phyloP scores from a whole-genome alignment of 345 rosid species.

The Trapa bicornis region DNA sequence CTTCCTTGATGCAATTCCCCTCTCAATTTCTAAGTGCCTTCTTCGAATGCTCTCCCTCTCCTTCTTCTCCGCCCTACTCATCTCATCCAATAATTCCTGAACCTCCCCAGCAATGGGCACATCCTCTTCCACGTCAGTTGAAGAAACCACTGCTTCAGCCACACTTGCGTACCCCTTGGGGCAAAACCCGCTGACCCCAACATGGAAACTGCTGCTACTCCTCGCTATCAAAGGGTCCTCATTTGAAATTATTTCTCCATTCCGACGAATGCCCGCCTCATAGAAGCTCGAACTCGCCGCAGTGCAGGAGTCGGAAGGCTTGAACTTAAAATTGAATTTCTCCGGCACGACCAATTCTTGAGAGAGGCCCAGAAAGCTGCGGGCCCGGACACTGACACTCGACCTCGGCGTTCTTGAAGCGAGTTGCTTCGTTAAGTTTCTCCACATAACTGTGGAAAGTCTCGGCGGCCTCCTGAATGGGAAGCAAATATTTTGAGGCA shows the following conservation, averaged over 20 bases:
- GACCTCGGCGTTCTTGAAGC: constrained; percentile 23
- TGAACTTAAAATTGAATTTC: constrained; percentile 13
- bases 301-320: constrained; percentile 16
- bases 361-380: constrained; percentile 21
- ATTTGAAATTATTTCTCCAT: constrained; percentile 19
- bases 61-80: constrained; percentile 43
- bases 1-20: constrained; percentile 34
- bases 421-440: constrained; percentile 48
- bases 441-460: constrained; percentile 57
- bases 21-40: constrained; percentile 11
- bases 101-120: constrained; percentile 47
- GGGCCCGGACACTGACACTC: constrained; percentile 12
- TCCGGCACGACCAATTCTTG: constrained; percentile 18
- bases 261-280: constrained; percentile 18
- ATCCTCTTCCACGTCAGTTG: constrained; percentile 74
- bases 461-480: constrained; percentile 2
- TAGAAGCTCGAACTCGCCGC: constrained; percentile 12
- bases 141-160: constrained; percentile 79
- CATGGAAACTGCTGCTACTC: constrained; percentile 18
- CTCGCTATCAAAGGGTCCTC: constrained; percentile 23
- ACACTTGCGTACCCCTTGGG: constrained; percentile 50
- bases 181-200: constrained; percentile 30
- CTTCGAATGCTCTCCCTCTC: constrained; percentile 16
- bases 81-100: constrained; percentile 46
- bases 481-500: not conserved